phyloP scores from a whole-genome alignment of 2,329 filamentous ascomycete species.

The Colletotrichum horii region DNA sequence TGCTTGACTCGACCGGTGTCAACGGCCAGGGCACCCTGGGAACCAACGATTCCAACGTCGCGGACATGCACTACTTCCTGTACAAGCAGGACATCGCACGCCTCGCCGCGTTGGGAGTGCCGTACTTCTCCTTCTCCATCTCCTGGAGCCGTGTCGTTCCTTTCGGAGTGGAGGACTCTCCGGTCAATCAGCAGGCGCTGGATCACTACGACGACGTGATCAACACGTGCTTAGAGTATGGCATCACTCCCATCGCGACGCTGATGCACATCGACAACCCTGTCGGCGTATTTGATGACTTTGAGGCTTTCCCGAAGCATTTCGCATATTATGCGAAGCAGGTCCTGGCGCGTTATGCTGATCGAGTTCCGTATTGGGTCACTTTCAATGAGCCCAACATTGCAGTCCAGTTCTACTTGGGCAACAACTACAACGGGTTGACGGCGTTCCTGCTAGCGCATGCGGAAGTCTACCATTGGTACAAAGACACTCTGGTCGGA shows the following conservation, averaged over 20 bases:
- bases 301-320: conserved; percentile 45
- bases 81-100: conserved; percentile 63
- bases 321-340: conserved; percentile 60
- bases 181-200: conserved; percentile 55
- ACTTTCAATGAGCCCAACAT: conserved; percentile 59
- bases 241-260: conserved; percentile 53
- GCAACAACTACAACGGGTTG: conserved; percentile 26
- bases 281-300: conserved; percentile 32
- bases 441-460: conserved; percentile 52
- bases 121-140: conserved; percentile 58
- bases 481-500: conserved; percentile 57
- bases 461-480: conserved; percentile 53
- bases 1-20: conserved; percentile 45
- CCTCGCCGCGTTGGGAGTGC: conserved; percentile 54
- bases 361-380: conserved; percentile 56
- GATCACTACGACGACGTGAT: conserved; percentile 61
- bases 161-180: conserved; percentile 53
- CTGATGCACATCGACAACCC: conserved; percentile 52
- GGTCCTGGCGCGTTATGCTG: conserved; percentile 54
- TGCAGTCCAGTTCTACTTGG: conserved; percentile 40
- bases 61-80: conserved; percentile 58
- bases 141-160: conserved; percentile 58
- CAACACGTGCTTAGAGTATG: conserved; percentile 51
- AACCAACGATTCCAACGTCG: conserved; percentile 36
- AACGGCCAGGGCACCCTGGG: conserved; percentile 19